Evolutionary conservation across 371 early-diverging fungal species (phyloP).

Genomic region (Synchytrium microbalum): DNA sequence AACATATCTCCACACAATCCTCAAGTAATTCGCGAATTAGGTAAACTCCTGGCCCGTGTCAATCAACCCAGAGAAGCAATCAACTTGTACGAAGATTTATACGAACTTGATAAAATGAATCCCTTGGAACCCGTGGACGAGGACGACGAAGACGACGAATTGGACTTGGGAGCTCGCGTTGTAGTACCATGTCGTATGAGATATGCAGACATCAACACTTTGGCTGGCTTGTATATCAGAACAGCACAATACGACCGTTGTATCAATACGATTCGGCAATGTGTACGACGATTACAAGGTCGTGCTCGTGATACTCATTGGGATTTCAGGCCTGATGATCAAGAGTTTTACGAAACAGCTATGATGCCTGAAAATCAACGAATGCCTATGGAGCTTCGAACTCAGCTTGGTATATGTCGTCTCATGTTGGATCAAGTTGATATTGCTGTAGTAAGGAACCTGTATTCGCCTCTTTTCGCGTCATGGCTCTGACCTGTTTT

Average conservation of each 20-base stretch:
- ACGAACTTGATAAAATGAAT: slow-evolving; percentile 25
- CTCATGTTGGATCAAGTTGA: slow-evolving; percentile 60
- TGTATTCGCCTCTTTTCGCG: no score
- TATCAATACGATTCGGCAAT: slow-evolving; percentile 14
- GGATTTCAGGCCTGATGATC: background rate
- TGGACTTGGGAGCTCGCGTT: background rate
- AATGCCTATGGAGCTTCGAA: slow-evolving; percentile 74
- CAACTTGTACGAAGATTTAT: slow-evolving; percentile 25
- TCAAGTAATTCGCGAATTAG: slow-evolving; percentile 49
- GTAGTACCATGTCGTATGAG: slow-evolving; percentile 25
- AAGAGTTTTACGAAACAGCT: background rate
- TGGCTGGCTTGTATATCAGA: slow-evolving; percentile 75
- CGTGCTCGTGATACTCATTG: background rate
- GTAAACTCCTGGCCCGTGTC: slow-evolving; percentile 25
- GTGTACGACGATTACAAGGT: slow-evolving; percentile 3
- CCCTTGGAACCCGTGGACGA: slow-evolving; percentile 15
- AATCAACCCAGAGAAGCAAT: slow-evolving; percentile 33
- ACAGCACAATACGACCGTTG: slow-evolving; percentile 64
- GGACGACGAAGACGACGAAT: slow-evolving; percentile 10
- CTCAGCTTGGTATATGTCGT: slow-evolving; percentile 76
- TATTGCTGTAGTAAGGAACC: slow-evolving; percentile 38
- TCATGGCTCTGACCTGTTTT: no score
- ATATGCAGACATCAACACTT: slow-evolving; percentile 73
- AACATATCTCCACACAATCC: slow-evolving; percentile 44
- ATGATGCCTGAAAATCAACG: slow-evolving; percentile 10